Conservation (phyloP, 2,329 filamentous ascomycete species). For the Fusarium continuum region DNA sequence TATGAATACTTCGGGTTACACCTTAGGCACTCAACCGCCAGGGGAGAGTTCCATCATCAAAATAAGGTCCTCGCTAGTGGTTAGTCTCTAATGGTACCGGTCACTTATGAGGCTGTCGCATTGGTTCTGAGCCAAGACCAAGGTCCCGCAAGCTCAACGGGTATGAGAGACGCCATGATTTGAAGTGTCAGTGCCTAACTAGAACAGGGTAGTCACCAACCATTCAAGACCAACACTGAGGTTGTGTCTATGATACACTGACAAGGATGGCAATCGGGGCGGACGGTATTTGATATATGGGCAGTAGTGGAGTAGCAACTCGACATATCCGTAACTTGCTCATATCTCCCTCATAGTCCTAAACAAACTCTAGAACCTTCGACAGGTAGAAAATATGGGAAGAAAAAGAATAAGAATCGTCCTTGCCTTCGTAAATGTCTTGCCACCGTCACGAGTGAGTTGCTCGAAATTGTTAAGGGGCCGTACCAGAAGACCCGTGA, state of each 20-base stretch:
- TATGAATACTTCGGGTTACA: neutral
- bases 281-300: slow-evolving; percentile 4
- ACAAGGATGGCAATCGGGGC: slow-evolving; percentile 8
- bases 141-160: neutral
- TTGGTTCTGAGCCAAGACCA: neutral
- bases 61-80: neutral
- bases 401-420: neutral
- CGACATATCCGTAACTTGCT: slow-evolving; percentile 39
- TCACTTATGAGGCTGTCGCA: slow-evolving; percentile 1
- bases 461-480: slow-evolving; percentile 12
- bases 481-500: slow-evolving; percentile 10
- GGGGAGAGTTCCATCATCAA: neutral
- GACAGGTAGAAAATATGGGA: neutral
- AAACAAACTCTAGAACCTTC: neutral
- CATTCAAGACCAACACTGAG: neutral
- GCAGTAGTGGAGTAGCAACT: slow-evolving; percentile 14
- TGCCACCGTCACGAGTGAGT: slow-evolving; percentile 22
- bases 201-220: neutral
- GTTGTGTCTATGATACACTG: neutral
- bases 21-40: neutral
- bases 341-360: slow-evolving; percentile 29
- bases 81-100: neutral
- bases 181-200: slow-evolving; percentile 3
- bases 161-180: neutral
- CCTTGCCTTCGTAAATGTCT: slow-evolving; percentile 2